Conservation (phyloP, 1,284 basidiomycete species). For the Ustilago tritici region DNA sequence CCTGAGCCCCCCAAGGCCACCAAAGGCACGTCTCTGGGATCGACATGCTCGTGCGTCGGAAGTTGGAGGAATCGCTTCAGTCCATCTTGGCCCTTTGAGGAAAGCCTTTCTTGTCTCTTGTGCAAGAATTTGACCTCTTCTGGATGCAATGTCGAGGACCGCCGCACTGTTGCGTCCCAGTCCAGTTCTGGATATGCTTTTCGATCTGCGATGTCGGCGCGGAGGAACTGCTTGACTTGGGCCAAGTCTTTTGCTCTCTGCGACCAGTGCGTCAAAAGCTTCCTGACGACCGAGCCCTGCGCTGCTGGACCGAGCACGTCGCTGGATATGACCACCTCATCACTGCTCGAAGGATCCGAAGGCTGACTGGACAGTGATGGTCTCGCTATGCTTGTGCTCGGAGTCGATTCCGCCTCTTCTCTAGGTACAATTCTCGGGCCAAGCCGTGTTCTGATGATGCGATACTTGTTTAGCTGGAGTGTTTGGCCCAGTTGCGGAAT, state of each 20-base stretch:
- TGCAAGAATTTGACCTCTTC: conserved; percentile 50
- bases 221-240: conserved; percentile 48
- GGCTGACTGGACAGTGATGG: not conserved
- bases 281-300: conserved; percentile 23
- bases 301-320: conserved; percentile 36
- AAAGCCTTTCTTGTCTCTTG: conserved; percentile 35
- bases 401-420: conserved; percentile 16
- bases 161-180: conserved; percentile 59
- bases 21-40: conserved; percentile 67
- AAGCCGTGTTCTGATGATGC: conserved; percentile 30
- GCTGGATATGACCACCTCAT: conserved; percentile 44
- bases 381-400: not conserved
- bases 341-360: not conserved
- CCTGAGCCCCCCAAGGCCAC: conserved; percentile 68
- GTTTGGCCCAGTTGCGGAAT: conserved; percentile 44
- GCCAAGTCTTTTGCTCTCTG: conserved; percentile 54
- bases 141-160: conserved; percentile 50
- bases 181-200: conserved; percentile 61
- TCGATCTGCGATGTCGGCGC: conserved; percentile 35
- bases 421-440: conserved; percentile 39
- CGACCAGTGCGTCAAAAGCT: conserved; percentile 50
- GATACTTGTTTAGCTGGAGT: conserved; percentile 38
- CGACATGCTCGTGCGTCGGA: conserved; percentile 59
- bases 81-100: conserved; percentile 35
- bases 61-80: conserved; percentile 52